Evolutionary conservation across 2,329 filamentous ascomycete genomes (phyloP), one percentile per base, ranked within the genome.

Genomic region (Aspergillus thermomutatus): DNA sequence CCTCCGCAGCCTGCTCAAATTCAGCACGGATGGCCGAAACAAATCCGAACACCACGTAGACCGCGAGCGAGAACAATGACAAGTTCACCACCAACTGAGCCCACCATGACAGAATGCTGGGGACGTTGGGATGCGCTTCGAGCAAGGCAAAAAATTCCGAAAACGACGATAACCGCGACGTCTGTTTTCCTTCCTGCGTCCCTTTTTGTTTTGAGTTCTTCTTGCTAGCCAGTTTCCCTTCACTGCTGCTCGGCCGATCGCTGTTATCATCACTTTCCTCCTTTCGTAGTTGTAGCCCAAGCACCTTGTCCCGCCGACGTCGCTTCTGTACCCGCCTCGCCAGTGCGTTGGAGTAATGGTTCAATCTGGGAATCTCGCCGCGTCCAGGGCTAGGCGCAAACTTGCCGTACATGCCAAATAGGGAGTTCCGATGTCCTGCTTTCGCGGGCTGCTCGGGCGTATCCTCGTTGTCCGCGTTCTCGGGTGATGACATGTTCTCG

Each of bases 11-110:
- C 52, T 88, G 84, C 59, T 86, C 80, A 34, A 96, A 87, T 70
- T 97, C 92, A 25, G 83, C 81, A 14, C 87, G 86, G 52, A 94
- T 85, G 8, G 89, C 88, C 14, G 81, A 78, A 62, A 90, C 84
- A 64, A 91, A 83, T 1, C 83, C 80, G 76, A 87, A 91, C 34
- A 90, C 79, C 46, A 91, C 79, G 72, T 88, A 93, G 43, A 82
- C 76, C 3, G 75, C 73, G 1, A 81, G 65, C 11, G 72, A 72
- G 34, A 81, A 77, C 25, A 83, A 71, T 51, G 78, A 75, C 47
- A 78, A 65, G 56, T 83, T 83, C 55, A 82, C 77, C 34, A 77
- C 66, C 49, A 89, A 77, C 68, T 89, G 86, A 11, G 85, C 81
- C 75, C 87, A 89, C 74, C 80, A 87, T 19, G 85, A 86, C 17